phyloP scores from a whole-genome alignment of 768 basidiomycete genomes.

The Ramaria rubella region DNA sequence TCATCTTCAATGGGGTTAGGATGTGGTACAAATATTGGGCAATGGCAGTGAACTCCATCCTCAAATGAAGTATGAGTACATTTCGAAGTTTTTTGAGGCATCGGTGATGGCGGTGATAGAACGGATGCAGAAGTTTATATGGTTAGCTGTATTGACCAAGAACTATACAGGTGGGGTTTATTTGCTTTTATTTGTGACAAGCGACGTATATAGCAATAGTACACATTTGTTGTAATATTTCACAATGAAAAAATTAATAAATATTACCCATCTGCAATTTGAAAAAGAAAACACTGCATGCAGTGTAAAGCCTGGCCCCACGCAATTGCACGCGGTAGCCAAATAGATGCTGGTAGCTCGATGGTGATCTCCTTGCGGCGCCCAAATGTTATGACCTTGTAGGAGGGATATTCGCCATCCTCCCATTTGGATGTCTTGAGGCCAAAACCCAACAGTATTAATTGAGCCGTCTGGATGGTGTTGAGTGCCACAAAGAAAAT shows the following conservation, averaged over 20 bases:
- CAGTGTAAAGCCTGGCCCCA: neutral
- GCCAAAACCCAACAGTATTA: neutral
- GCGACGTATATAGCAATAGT: no score
- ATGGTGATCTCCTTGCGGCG: neutral
- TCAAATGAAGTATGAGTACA: no score
- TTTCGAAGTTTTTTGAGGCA: no score
- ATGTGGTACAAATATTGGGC: no score
- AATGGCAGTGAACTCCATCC: no score
- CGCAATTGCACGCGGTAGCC: neutral
- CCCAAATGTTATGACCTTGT: neutral
- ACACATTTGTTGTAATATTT: neutral
- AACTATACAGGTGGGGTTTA: no score
- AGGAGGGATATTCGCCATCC: neutral
- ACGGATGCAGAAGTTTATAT: no score
- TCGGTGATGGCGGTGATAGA: no score
- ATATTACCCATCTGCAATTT: neutral
- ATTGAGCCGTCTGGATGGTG: neutral
- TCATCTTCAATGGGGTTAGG: no score
- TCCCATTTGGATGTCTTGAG: neutral
- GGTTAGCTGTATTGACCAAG: no score
- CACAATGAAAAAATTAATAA: no score
- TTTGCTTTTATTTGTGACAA: no score
- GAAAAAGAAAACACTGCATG: neutral
- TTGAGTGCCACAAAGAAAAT: neutral
- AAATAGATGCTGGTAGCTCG: neutral